Evolutionary conservation across 169 alveolate species (phyloP).

Genomic region (Amoebophrya sp.): DNA sequence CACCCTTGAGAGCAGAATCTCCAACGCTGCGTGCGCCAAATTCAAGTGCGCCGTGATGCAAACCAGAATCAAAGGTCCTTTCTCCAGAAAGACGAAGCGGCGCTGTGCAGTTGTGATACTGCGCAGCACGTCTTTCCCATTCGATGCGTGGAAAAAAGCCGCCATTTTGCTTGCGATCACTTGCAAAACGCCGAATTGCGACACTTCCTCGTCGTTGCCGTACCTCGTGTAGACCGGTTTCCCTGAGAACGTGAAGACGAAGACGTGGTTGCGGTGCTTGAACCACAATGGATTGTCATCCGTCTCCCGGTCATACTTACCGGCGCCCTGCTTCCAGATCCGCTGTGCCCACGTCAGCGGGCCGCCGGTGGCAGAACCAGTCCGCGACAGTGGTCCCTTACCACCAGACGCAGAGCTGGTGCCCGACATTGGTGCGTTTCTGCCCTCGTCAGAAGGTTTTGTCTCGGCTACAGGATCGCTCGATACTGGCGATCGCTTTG

Average conservation of each 20-base stretch:
- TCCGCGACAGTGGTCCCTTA: too few species aligned
- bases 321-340: too few species aligned
- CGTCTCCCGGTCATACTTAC: too few species aligned
- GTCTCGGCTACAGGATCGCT: too few species aligned
- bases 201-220: conserved; percentile 23
- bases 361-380: too few species aligned
- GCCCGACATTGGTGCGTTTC: too few species aligned
- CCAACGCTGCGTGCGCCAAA: background rate
- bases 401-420: too few species aligned
- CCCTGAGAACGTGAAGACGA: conserved; percentile 30
- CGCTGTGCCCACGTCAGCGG: too few species aligned
- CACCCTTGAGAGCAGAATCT: background rate
- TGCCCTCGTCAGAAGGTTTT: too few species aligned
- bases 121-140: conserved; percentile 22
- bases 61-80: conserved; percentile 8
- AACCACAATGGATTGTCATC: background rate
- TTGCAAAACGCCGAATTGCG: conserved; percentile 16
- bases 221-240: conserved; percentile 30
- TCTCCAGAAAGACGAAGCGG: conserved; percentile 33
- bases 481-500: too few species aligned
- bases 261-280: conserved; percentile 30
- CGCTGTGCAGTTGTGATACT: background rate
- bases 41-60: background rate
- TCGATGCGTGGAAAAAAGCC: conserved; percentile 4
- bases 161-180: conserved; percentile 28